phyloP scores from a whole-genome alignment of 352 stramenopile genomes.

The Pythium plurisporium region DNA sequence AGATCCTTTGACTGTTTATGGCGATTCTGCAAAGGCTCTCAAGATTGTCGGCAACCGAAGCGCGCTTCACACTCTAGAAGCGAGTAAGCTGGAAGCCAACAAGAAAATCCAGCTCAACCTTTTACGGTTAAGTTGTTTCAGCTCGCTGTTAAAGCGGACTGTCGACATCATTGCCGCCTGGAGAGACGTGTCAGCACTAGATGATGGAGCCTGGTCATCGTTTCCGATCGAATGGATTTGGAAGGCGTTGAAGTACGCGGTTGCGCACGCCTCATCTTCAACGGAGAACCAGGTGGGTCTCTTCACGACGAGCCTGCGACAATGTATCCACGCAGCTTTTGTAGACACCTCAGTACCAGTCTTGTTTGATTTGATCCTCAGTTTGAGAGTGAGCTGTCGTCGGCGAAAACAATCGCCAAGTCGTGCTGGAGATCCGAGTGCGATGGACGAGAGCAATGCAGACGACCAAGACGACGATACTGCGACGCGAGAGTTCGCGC shows the following conservation, averaged over 20 bases:
- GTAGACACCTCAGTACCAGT: not conserved
- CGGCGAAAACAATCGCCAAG: not conserved
- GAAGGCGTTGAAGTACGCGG: conserved; percentile 25
- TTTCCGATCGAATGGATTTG: conserved; percentile 36
- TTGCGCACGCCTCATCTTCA: not conserved
- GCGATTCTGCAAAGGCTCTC: conserved; percentile 43
- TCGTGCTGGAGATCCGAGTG: not conserved
- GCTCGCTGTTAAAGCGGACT: conserved; percentile 25
- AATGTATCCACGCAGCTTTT: not conserved
- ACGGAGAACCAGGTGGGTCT: conserved; percentile 3
- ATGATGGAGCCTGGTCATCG: not conserved
- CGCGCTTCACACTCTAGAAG: conserved; percentile 39
- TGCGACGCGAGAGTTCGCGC: not conserved
- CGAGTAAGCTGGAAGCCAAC: conserved; percentile 31
- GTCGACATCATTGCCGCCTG: conserved; percentile 34
- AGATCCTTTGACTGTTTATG: conserved; percentile 32
- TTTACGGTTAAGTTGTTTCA: conserved; percentile 21
- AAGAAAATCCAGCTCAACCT: conserved; percentile 34
- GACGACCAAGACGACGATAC: not conserved
- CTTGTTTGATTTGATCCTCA: conserved; percentile 17
- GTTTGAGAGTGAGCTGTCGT: conserved; percentile 1
- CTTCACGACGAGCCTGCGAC: conserved; percentile 5
- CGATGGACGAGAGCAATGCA: not conserved
- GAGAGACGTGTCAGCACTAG: conserved; percentile 23
- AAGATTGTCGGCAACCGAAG: conserved; percentile 61